Evolutionary conservation across 1,139 yeast genomes (phyloP).

Genomic region (Geotrichum restrictum): DNA sequence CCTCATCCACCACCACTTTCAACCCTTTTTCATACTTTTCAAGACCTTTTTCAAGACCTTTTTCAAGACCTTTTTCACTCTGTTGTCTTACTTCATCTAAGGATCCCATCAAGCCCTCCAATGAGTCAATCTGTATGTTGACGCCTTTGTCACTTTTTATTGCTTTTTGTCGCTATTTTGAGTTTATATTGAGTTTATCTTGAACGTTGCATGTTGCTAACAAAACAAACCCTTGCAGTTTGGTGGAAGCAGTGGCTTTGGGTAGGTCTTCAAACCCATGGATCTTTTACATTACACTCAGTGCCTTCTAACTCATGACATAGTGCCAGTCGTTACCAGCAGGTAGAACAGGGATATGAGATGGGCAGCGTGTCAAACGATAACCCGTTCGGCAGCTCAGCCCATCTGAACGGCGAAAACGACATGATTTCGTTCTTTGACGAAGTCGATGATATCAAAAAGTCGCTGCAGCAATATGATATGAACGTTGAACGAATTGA

Average conservation of each 20-base stretch:
- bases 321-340: conserved; percentile 4
- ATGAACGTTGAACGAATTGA: conserved; percentile 72
- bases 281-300: neutral
- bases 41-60: too few relatives aligned
- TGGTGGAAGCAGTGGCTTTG: neutral
- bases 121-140: conserved; percentile 3
- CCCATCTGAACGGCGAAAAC: neutral
- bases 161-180: too few relatives aligned
- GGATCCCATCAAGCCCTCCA: too few relatives aligned
- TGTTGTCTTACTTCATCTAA: too few relatives aligned
- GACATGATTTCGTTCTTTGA: conserved; percentile 78
- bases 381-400: conserved; percentile 4
- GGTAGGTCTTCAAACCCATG: too few relatives aligned
- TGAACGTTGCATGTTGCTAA: neutral
- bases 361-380: conserved; percentile 5
- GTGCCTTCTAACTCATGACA: neutral
- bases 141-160: neutral
- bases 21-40: too few relatives aligned
- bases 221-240: neutral
- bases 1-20: too few relatives aligned
- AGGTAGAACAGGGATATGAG: conserved; percentile 12
- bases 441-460: conserved; percentile 76
- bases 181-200: too few relatives aligned
- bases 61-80: too few relatives aligned
- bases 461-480: conserved; percentile 74